Conservation (phyloP, 768 basidiomycete species). For the Russula sp. region DNA sequence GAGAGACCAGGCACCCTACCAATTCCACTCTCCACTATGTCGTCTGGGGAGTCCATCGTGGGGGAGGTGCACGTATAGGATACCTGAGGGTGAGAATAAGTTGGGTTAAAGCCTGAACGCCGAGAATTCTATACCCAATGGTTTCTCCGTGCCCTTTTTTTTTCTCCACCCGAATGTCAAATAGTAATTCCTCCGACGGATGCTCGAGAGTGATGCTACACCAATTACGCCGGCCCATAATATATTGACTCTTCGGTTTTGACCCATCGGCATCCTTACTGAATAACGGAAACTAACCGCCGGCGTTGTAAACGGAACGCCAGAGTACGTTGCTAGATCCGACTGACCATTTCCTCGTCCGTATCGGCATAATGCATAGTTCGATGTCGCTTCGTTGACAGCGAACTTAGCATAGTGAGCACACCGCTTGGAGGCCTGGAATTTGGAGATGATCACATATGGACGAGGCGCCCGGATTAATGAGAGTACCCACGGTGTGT, state of each 20-base stretch:
- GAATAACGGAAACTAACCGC: constrained; percentile 66
- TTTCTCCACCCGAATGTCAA: constrained; percentile 83
- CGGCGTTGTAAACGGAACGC: not conserved
- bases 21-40: not conserved
- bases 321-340: not conserved
- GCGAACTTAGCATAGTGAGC: constrained; percentile 70
- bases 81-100: constrained; percentile 23
- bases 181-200: constrained; percentile 58
- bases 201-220: constrained; percentile 60
- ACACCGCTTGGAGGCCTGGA: constrained; percentile 60
- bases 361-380: constrained; percentile 79
- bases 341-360: constrained; percentile 76
- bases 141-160: constrained; percentile 79
- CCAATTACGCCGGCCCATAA: constrained; percentile 91
- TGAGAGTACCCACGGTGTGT: constrained; percentile 67
- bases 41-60: constrained; percentile 26
- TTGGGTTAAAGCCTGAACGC: not conserved
- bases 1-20: not conserved
- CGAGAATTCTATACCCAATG: constrained; percentile 51
- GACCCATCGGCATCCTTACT: constrained; percentile 68
- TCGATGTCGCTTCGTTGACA: constrained; percentile 77
- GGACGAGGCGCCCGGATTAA: not conserved
- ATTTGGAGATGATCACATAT: not conserved
- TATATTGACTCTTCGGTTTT: constrained; percentile 66
- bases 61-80: constrained; percentile 28